Base-by-base conservation (phyloP, 176 grass and related monocot species). In the Avena atlantica region DNA sequence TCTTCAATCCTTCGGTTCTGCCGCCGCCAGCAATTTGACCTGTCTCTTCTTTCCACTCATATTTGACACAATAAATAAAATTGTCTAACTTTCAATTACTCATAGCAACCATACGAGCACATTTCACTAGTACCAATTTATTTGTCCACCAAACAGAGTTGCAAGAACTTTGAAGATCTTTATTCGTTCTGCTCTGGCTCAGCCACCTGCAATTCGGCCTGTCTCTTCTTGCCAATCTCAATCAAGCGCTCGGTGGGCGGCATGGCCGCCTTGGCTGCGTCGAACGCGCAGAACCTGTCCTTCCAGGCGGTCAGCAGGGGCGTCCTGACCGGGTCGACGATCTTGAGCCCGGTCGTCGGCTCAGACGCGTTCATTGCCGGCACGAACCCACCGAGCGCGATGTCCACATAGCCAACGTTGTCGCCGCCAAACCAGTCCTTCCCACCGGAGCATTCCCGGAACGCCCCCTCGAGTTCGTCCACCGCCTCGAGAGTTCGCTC, bases 341-440 rank as follows among this genome's bases (percentile, higher is more conserved):
- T 20, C 56, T 58, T 72, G 13, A 90, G 11, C 16, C 62, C 83
- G 0, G 40, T 48, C 8, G 87, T 77, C 44, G 79, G 85, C 79
- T 92, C 91, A 1, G 79, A 69, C 31, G 78, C 60, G 61, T 50
- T 70, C 2, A 94, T 86, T 86, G 56, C 82, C 14, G 82, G 65
- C 16, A 94, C 40, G 40, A 74, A 78, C 59, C 91, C 52, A 23
- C 81, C 91, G 2, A 93, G 78, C 10, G 75, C 60, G 34, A 96
- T 29, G 78, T 93, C 94, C 16, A 96, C 55, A 31, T 84, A 83
- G 24, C 90, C 94, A 9, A 90, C 78, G 25, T 21, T 16, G 9
- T 87, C 83, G 21, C 94, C 89, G 20, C 82, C 85, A 47, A 96
- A 96, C 78, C 85, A 92, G 53, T n/a, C 87, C 15, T 12, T 53